Conservation (phyloP, 345 rosid genomes). For the Turnera subulata region DNA sequence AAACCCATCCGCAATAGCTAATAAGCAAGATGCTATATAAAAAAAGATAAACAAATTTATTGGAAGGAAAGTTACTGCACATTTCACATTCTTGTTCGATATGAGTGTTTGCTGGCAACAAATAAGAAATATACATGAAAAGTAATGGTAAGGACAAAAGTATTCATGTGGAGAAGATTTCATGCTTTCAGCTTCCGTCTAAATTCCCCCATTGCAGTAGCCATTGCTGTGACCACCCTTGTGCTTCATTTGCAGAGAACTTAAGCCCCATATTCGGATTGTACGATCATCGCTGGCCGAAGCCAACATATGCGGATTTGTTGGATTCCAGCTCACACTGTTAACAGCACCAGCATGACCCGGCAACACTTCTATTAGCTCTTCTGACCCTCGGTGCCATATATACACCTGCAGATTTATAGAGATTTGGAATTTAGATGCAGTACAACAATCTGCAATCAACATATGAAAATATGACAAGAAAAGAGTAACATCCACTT, state of each 20-base stretch:
- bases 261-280: constrained; percentile 70
- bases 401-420: constrained; percentile 48
- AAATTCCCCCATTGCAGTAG: constrained; percentile 28
- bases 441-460: too few relatives aligned
- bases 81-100: constrained; percentile 31
- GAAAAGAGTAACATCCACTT: too few relatives aligned
- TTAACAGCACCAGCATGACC: constrained; percentile 73
- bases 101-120: constrained; percentile 34
- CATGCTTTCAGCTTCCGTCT: neutral
- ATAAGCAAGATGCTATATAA: too few relatives aligned
- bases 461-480: too few relatives aligned
- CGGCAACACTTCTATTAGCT: constrained; percentile 40
- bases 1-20: too few relatives aligned
- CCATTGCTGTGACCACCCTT: constrained; percentile 16
- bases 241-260: constrained; percentile 28
- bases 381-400: constrained; percentile 59
- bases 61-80: constrained; percentile 24
- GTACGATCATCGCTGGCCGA: constrained; percentile 70
- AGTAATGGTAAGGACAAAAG: constrained; percentile 29
- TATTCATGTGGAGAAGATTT: neutral
- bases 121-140: constrained; percentile 37
- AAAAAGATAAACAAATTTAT: constrained; percentile 33
- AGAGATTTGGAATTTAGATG: neutral
- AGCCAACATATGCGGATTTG: constrained; percentile 64
- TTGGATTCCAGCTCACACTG: constrained; percentile 75